A percentile compares a stretch with the other conserved stretches of the same genome.
Conservation (phyloP, 495 filamentous ascomycete genomes). For the Penicillium simplicissimum region DNA sequence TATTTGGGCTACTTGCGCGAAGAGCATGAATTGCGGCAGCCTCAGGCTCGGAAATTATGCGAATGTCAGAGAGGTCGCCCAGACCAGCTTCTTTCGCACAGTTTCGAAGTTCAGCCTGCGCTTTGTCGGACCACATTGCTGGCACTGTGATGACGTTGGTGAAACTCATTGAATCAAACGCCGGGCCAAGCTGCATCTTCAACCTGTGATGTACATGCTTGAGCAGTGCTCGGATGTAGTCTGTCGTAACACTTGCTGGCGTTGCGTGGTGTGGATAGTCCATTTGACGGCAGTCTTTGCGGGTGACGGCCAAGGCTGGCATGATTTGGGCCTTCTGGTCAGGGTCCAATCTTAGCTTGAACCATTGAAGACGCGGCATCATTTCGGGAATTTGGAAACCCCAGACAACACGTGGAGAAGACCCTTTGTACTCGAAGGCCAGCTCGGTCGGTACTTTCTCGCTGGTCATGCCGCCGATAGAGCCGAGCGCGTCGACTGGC, state of each 20-base stretch:
- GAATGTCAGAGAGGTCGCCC: slow-evolving; percentile 65
- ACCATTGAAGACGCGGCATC: slow-evolving; percentile 49
- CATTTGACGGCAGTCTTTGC: slow-evolving; percentile 56
- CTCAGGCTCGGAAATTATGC: slow-evolving; percentile 74
- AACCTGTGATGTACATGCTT: slow-evolving; percentile 29
- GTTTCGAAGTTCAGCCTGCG: slow-evolving; percentile 64
- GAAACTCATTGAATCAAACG: slow-evolving; percentile 61
- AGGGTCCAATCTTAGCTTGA: slow-evolving; percentile 51
- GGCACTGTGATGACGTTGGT: slow-evolving; percentile 65
- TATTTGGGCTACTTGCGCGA: slow-evolving; percentile 64
- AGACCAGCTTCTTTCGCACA: slow-evolving; percentile 70
- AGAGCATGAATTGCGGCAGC: slow-evolving; percentile 75
- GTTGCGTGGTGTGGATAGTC: slow-evolving; percentile 33
- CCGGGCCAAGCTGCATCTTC: slow-evolving; percentile 54
- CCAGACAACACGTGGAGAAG: slow-evolving; percentile 42
- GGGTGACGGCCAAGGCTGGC: slow-evolving; percentile 25
- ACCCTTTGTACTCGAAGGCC: slow-evolving; percentile 32
- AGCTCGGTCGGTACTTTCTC: slow-evolving; percentile 43
- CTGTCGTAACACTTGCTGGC: not conserved
- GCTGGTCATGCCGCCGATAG: slow-evolving; percentile 7
- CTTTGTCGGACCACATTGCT: slow-evolving; percentile 72
- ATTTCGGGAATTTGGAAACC: slow-evolving; percentile 49
- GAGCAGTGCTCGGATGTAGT: slow-evolving; percentile 43
- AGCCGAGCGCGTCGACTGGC: not conserved
- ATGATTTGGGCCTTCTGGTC: slow-evolving; percentile 16